Percentiles rank a stretch among this genome's conserved stretches.
Evolutionary conservation across 1,284 basidiomycete species (phyloP).

Genomic region (Mycena citricolor): DNA sequence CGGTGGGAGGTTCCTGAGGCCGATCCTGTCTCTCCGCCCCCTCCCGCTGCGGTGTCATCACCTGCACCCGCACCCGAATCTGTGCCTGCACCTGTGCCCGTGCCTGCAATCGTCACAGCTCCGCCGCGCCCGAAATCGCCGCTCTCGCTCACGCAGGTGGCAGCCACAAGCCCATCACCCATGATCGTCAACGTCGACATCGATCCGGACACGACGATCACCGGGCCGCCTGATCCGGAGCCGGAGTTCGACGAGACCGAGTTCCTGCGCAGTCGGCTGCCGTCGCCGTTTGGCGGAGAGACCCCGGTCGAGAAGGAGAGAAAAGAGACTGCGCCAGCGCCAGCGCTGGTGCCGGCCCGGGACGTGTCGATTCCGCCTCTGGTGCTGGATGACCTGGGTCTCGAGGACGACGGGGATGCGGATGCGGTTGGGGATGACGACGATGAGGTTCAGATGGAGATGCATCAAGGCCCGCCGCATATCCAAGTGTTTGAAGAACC

Average conservation of each 20-base stretch:
- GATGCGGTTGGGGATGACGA: too few relatives aligned
- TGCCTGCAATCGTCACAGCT: background rate
- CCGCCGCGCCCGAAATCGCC: slow-evolving; percentile 7
- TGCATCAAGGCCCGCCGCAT: too few relatives aligned
- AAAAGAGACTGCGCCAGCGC: too few relatives aligned
- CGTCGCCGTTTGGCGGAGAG: slow-evolving; percentile 19
- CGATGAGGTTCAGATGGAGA: too few relatives aligned
- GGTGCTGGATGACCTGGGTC: too few relatives aligned
- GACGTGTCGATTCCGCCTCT: too few relatives aligned
- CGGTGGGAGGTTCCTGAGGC: slow-evolving; percentile 14
- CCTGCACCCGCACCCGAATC: slow-evolving; percentile 1
- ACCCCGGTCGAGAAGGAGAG: slow-evolving; percentile 2
- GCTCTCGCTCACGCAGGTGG: slow-evolving; percentile 11
- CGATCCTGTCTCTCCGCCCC: too few relatives aligned
- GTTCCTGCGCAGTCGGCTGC: slow-evolving; percentile 18
- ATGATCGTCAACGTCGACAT: background rate
- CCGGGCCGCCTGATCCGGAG: background rate
- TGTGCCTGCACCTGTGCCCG: background rate
- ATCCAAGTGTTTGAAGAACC: too few relatives aligned
- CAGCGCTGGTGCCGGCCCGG: too few relatives aligned
- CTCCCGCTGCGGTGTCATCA: too few relatives aligned
- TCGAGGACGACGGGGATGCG: too few relatives aligned
- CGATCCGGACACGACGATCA: background rate
- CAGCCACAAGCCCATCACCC: background rate
- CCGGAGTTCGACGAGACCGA: slow-evolving; percentile 14